A percentile compares a stretch with the other conserved stretches of the same genome.
Conservation (phyloP, 495 filamentous ascomycete genomes). For the Penicillium malachiteum region DNA sequence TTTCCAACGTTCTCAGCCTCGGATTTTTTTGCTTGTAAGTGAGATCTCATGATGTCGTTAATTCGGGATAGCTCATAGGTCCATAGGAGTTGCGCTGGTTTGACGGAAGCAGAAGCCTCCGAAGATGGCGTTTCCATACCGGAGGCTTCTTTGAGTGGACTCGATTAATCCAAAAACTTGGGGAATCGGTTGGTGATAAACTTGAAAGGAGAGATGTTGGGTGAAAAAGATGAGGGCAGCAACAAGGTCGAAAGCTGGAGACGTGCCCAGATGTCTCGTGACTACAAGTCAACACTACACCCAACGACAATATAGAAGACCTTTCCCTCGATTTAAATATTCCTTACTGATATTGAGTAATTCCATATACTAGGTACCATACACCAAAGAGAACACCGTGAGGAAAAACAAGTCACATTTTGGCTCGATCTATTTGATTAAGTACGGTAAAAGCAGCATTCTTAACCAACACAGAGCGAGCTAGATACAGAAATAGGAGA, state of each 20-base stretch:
- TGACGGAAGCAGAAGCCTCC: not conserved
- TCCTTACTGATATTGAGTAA: not conserved
- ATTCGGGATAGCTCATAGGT: not conserved
- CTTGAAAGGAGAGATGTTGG: too few species aligned
- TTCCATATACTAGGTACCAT: not conserved
- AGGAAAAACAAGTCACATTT: constrained; percentile 45
- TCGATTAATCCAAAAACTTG: not conserved
- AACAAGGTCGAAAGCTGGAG: too few species aligned
- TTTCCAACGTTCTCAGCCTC: not conserved
- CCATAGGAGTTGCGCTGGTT: not conserved
- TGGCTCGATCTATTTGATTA: constrained; percentile 44
- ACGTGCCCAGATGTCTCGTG: too few species aligned
- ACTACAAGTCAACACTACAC: too few species aligned
- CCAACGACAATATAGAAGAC: not conserved
- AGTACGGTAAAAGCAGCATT: constrained; percentile 37
- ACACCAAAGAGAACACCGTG: constrained; percentile 25
- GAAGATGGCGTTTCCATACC: not conserved
- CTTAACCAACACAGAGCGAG: constrained; percentile 46
- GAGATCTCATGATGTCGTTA: not conserved
- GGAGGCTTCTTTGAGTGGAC: not conserved
- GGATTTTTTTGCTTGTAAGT: not conserved
- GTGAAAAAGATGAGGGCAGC: too few species aligned
- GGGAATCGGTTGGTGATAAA: too few species aligned
- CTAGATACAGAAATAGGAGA: constrained; percentile 35
- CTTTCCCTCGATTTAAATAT: not conserved